Percentiles rank a stretch among this genome's conserved stretches.
Conservation (phyloP, 106 monocot genomes). For the Amphibolis antarctica region DNA sequence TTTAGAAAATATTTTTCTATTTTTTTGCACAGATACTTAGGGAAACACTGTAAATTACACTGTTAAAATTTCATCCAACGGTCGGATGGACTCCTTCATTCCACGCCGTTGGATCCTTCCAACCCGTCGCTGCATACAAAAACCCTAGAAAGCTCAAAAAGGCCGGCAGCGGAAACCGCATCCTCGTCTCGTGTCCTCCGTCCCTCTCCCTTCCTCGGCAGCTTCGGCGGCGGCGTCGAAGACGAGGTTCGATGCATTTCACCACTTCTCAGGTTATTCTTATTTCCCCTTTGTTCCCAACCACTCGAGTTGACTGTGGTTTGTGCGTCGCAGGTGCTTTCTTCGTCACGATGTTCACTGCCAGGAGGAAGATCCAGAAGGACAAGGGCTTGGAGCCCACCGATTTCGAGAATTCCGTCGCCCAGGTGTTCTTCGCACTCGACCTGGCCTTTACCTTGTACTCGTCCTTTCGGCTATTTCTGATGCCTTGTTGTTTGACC, state of each 20-base stretch:
- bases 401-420: constrained; percentile 67
- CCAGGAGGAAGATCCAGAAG: constrained; percentile 69
- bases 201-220: background rate
- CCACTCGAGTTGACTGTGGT: background rate
- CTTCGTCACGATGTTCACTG: constrained; percentile 39
- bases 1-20: no score
- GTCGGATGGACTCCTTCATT: background rate
- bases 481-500: background rate
- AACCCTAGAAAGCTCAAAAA: background rate
- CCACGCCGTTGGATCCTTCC: background rate
- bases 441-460: no score
- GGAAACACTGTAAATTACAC: no score
- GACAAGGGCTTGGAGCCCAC: constrained; percentile 66
- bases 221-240: background rate
- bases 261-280: background rate
- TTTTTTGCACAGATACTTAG: no score
- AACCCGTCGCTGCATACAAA: background rate
- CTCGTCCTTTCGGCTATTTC: background rate
- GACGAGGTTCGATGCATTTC: no score
- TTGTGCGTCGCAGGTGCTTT: background rate
- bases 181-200: background rate
- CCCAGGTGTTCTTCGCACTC: constrained; percentile 57
- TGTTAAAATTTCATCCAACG: no score
- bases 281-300: background rate
- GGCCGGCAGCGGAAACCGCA: background rate